A percentile compares a stretch with the other conserved stretches of the same genome.
phyloP scores from a whole-genome alignment of 768 basidiomycete species.

The Podaxis pistillaris region DNA sequence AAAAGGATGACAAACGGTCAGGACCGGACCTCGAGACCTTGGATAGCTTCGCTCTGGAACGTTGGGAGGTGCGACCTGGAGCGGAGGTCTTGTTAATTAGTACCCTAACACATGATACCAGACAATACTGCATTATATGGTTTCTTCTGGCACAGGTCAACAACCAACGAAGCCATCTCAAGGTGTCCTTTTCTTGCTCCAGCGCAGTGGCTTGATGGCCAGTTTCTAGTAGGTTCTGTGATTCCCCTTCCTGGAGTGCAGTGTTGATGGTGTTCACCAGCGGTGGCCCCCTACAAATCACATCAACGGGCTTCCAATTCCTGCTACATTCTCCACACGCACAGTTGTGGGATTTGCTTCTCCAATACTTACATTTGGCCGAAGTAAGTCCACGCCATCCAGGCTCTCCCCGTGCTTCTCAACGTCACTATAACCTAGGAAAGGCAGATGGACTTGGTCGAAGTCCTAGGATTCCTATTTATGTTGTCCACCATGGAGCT shows the following conservation, averaged over 20 bases:
- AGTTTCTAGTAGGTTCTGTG: constrained; percentile 51
- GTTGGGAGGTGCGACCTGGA: constrained; percentile 73
- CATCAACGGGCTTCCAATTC: constrained; percentile 95
- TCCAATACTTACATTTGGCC: constrained; percentile 85
- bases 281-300: constrained; percentile 71
- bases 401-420: constrained; percentile 19
- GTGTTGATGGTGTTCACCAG: constrained; percentile 29
- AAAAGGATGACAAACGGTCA: constrained; percentile 58
- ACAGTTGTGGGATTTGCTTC: constrained; percentile 91
- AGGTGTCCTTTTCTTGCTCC: constrained; percentile 80
- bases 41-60: constrained; percentile 79
- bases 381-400: constrained; percentile 50
- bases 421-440: constrained; percentile 45
- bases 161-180: constrained; percentile 73
- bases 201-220: constrained; percentile 86
- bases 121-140: constrained; percentile 99
- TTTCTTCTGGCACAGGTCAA: constrained; percentile 85
- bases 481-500: constrained; percentile 98
- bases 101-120: constrained; percentile 29
- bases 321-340: constrained; percentile 91
- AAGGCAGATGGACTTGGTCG: constrained; percentile 88
- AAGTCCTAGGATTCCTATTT: constrained; percentile 91
- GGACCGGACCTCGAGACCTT: constrained; percentile 57
- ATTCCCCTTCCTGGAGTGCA: constrained; percentile 6
- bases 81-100: constrained; percentile 17